These are phyloP conservation scores for Nissolia schottii DNA, from an alignment of 306 rosid species.

Conservation along the genomic window DNA sequence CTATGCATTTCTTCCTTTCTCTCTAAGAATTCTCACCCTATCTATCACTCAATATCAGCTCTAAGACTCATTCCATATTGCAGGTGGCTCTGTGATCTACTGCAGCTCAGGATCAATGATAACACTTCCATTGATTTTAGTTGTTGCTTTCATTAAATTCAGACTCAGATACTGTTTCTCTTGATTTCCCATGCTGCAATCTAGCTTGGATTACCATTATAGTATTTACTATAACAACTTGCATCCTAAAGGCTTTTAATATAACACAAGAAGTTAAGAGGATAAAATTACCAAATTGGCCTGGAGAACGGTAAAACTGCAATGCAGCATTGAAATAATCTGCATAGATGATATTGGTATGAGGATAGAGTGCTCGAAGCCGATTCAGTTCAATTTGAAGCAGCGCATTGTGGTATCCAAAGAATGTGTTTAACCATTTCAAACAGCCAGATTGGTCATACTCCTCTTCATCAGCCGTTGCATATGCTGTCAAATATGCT, in stretches of 20 bases:
- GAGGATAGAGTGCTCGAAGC: constrained; percentile 39
- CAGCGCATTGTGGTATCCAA: constrained; percentile 35
- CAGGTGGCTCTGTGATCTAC: no score
- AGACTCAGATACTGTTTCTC: no score
- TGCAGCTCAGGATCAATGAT: no score
- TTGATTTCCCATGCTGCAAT: no score
- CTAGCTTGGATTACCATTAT: no score
- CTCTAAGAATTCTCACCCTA: no score
- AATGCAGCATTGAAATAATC: constrained; percentile 44
- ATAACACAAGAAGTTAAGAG: background rate
- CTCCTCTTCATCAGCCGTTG: constrained; percentile 13
- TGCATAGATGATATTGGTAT: constrained; percentile 39
- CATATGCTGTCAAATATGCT: constrained; percentile 23
- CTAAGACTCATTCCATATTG: no score
- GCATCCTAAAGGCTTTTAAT: background rate
- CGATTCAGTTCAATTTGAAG: constrained; percentile 35
- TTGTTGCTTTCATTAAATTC: no score
- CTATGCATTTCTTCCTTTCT: no score
- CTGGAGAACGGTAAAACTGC: constrained; percentile 29
- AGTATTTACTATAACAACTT: no score
- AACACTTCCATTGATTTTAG: no score
- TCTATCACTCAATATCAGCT: no score
- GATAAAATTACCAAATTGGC: constrained; percentile 36
- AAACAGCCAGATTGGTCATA: constrained; percentile 48
- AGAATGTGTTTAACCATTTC: constrained; percentile 38